Conservation (phyloP, 2,329 filamentous ascomycete genomes). For the Ascochyta viciae-villosae region DNA sequence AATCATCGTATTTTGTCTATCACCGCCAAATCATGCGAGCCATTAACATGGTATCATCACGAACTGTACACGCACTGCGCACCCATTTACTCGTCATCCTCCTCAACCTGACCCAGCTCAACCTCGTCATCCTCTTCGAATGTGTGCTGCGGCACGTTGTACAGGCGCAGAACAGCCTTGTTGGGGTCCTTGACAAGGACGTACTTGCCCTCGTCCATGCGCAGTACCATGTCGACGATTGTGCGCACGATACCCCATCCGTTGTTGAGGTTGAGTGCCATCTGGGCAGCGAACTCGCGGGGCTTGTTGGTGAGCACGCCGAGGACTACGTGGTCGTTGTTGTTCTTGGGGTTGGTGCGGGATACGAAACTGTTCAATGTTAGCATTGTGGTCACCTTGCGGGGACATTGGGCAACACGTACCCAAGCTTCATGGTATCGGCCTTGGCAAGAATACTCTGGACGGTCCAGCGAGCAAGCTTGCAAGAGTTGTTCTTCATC, state of each 20-base stretch:
- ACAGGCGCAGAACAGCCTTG: constrained; percentile 91
- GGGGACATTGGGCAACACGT: constrained; percentile 48
- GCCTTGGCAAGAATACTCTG: constrained; percentile 96
- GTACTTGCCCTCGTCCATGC: constrained; percentile 80
- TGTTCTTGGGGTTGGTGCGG: constrained; percentile 87
- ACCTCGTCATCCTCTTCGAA: constrained; percentile 93
- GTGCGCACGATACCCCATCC: constrained; percentile 99
- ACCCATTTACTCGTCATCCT: constrained; percentile 59
- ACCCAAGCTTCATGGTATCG: constrained; percentile 99
- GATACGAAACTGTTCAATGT: constrained; percentile 80
- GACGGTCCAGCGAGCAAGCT: constrained; percentile 96
- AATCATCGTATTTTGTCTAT: constrained; percentile 28
- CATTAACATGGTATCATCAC: constrained; percentile 33
- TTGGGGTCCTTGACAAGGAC: constrained; percentile 89
- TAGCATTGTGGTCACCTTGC: constrained; percentile 4
- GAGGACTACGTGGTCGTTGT: constrained; percentile 92
- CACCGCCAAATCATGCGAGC: constrained; percentile 23
- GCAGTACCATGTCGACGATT: constrained; percentile 91
- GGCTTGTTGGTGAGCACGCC: constrained; percentile 98
- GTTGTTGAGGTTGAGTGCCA: constrained; percentile 96
- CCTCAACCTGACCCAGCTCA: constrained; percentile 62
- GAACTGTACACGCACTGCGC: constrained; percentile 12
- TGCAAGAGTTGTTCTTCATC: constrained; percentile 99
- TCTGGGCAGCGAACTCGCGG: constrained; percentile 93
- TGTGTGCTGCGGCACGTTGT: constrained; percentile 84